Evolutionary conservation across 2,329 filamentous ascomycete genomes (phyloP).

Genomic region (Hymenoscyphus infarciens): DNA sequence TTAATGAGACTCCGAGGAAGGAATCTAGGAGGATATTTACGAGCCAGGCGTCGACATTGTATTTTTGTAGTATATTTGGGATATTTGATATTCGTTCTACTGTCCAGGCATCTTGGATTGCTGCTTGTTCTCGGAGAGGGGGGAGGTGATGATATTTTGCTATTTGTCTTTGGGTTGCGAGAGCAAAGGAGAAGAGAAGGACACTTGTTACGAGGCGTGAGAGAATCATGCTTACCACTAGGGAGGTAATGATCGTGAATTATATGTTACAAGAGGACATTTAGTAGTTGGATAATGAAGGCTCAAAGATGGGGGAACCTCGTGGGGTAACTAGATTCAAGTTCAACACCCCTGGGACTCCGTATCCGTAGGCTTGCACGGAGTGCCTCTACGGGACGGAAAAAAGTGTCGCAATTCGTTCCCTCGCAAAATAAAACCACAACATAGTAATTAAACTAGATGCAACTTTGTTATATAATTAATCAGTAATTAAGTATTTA

Average conservation of each 20-base stretch:
- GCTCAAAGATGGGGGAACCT: background rate
- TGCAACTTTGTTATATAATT: too few species aligned
- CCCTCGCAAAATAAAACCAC: too few species aligned
- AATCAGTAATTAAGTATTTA: too few species aligned
- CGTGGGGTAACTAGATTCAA: too few species aligned
- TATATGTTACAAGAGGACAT: background rate
- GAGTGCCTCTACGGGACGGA: too few species aligned
- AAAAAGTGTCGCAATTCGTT: too few species aligned
- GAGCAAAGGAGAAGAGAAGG: background rate
- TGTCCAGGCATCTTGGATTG: constrained; percentile 44
- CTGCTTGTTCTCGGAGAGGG: constrained; percentile 42
- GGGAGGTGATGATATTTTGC: constrained; percentile 40
- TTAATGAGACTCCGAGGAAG: background rate
- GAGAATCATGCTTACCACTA: background rate
- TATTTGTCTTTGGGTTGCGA: background rate
- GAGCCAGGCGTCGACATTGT: constrained; percentile 48
- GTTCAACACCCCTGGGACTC: background rate
- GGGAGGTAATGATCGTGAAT: background rate
- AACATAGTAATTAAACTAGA: too few species aligned
- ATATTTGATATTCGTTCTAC: constrained; percentile 41
- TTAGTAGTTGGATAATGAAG: background rate
- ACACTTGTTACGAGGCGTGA: background rate
- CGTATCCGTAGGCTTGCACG: too few species aligned
- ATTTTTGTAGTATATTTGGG: constrained; percentile 42
- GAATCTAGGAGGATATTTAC: constrained; percentile 28